Evolutionary conservation across 2,329 filamentous ascomycete genomes (phyloP).

Genomic region (Ceratocystis ficicola): DNA sequence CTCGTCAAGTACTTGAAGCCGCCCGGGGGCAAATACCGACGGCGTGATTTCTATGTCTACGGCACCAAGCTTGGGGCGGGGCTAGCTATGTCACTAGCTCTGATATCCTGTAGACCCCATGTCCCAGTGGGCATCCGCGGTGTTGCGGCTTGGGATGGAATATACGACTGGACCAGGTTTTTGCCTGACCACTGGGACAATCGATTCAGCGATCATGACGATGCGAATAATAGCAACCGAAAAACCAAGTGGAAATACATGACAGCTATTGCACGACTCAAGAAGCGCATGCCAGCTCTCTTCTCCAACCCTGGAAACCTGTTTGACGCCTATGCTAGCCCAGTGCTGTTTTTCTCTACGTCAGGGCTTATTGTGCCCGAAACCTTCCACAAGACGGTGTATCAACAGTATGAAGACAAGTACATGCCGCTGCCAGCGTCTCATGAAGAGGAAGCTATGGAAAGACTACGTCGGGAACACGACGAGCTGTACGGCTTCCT

Average conservation of each 20-base stretch:
- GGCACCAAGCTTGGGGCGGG: slow-evolving; percentile 42
- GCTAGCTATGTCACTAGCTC: slow-evolving; percentile 43
- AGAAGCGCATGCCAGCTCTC: slow-evolving; percentile 30
- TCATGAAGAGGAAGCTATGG: slow-evolving; percentile 7
- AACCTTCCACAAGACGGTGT: slow-evolving; percentile 31
- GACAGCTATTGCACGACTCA: not conserved
- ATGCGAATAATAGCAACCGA: not conserved
- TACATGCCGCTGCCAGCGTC: not conserved
- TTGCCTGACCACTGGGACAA: slow-evolving; percentile 42
- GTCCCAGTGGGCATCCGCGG: slow-evolving; percentile 39
- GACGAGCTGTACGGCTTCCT: slow-evolving; percentile 9
- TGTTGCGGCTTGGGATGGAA: slow-evolving; percentile 45
- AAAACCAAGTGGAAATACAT: not conserved
- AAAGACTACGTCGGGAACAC: not conserved
- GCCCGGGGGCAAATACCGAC: slow-evolving; percentile 28
- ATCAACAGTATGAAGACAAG: slow-evolving; percentile 13
- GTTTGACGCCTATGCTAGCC: slow-evolving; percentile 50
- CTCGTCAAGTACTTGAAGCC: slow-evolving; percentile 36
- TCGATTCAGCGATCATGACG: slow-evolving; percentile 9
- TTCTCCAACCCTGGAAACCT: slow-evolving; percentile 39
- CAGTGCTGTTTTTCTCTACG: slow-evolving; percentile 46
- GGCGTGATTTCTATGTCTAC: slow-evolving; percentile 29
- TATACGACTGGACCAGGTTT: slow-evolving; percentile 54
- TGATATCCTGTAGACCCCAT: slow-evolving; percentile 42
- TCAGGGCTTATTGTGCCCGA: slow-evolving; percentile 37